Conservation (phyloP, 257 asterid genomes). For the Marsdenia floribunda region DNA sequence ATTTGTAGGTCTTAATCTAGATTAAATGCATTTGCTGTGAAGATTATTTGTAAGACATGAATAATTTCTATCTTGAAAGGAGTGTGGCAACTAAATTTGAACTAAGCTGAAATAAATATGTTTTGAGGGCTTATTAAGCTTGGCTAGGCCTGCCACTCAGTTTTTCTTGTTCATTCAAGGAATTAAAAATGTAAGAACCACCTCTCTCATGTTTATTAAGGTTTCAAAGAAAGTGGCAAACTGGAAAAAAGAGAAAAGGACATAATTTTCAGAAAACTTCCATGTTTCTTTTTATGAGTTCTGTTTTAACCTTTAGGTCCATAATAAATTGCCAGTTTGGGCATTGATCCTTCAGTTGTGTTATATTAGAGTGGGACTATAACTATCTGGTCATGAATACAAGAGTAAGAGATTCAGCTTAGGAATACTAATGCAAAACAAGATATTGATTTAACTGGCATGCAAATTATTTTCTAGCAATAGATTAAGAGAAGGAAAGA, state of each 20-base stretch:
- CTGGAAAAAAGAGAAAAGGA: neutral
- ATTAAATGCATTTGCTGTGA: neutral
- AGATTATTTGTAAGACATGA: neutral
- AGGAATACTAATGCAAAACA: neutral
- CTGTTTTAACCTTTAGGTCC: neutral
- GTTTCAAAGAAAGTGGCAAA: neutral
- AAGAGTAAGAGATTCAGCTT: neutral
- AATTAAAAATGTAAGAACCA: neutral
- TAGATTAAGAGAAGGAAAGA: neutral
- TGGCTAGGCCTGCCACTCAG: neutral
- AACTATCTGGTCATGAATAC: neutral
- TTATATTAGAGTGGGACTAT: neutral
- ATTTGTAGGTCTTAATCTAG: neutral
- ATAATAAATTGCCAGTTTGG: neutral
- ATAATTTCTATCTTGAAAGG: neutral
- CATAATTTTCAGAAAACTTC: too few species aligned
- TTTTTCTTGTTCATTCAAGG: neutral
- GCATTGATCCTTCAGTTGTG: neutral
- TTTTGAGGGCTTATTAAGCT: neutral
- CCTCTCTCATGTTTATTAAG: neutral
- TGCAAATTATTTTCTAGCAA: neutral
- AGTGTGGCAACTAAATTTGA: slow-evolving; percentile 2
- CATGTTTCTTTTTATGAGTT: neutral
- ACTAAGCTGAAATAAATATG: neutral
- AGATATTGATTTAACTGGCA: neutral